These are phyloP conservation scores for Phytophthora fragariae DNA, from an alignment of 352 stramenopile species.

Conservation along the genomic window DNA sequence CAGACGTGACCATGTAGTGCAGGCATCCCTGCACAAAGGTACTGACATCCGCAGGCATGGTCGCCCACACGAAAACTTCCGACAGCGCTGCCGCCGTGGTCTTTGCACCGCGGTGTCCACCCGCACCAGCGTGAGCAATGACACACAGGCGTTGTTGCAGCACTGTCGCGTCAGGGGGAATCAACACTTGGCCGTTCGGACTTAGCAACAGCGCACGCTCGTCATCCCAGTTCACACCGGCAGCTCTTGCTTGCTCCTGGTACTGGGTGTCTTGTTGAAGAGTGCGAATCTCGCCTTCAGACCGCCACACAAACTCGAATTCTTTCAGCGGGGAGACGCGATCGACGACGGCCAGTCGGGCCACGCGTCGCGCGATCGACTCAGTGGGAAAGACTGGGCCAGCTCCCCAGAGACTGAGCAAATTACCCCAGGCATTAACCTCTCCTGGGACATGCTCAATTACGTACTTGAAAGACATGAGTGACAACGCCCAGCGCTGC, in stretches of 20 bases:
- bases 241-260: neutral
- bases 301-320: neutral
- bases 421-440: neutral
- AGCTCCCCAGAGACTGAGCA: neutral
- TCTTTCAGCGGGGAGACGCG: neutral
- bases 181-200: neutral
- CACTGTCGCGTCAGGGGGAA: neutral
- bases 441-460: neutral
- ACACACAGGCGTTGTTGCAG: neutral
- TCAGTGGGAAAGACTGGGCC: neutral
- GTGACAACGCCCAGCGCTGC: neutral
- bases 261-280: neutral
- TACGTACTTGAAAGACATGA: neutral
- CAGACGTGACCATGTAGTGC: neutral
- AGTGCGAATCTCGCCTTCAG: neutral
- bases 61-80: neutral
- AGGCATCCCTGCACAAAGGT: neutral
- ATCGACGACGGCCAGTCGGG: neutral
- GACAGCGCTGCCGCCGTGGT: neutral
- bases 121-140: neutral
- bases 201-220: no score
- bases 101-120: neutral
- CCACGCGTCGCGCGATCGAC: neutral
- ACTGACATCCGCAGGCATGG: neutral
- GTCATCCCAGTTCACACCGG: no score